Percentiles rank a stretch among this genome's conserved stretches.
These are phyloP conservation scores for Pichia pseudocactophila DNA, from an alignment of 805 yeast species.

Conservation along the genomic window DNA sequence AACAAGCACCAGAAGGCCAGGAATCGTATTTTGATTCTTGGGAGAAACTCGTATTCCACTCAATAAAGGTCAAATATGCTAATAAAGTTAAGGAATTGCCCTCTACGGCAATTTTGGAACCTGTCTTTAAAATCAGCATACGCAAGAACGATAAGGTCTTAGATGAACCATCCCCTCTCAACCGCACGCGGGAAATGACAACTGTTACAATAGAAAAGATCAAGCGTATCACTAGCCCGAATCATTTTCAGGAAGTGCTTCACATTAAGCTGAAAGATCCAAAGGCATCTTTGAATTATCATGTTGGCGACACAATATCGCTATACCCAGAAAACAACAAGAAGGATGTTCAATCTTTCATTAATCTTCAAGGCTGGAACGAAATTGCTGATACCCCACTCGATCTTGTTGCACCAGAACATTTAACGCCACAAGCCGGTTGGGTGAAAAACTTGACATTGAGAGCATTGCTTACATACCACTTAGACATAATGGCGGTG, in stretches of 20 bases:
- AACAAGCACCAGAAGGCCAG: conserved; percentile 62
- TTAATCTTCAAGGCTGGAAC: conserved; percentile 68
- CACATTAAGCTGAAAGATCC: conserved; percentile 38
- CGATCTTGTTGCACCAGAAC: conserved; percentile 19
- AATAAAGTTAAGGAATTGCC: conserved; percentile 6
- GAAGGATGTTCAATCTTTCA: conserved; percentile 51
- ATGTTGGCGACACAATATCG: conserved; percentile 77
- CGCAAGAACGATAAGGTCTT: conserved; percentile 12
- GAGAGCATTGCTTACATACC: conserved; percentile 63
- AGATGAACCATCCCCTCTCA: conserved; percentile 7
- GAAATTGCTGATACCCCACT: conserved; percentile 57
- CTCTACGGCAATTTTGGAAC: conserved; percentile 2
- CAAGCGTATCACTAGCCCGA: conserved; percentile 51
- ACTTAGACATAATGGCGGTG: conserved; percentile 71
- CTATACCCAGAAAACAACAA: conserved; percentile 68
- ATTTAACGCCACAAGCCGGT: conserved; percentile 47
- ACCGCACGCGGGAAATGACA: neutral
- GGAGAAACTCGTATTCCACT: conserved; percentile 40
- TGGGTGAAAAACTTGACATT: conserved; percentile 55
- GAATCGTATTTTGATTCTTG: conserved; percentile 75
- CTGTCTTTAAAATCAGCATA: conserved; percentile 2
- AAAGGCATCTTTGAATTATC: conserved; percentile 28
- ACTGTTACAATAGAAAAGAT: conserved; percentile 44
- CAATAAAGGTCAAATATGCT: conserved; percentile 9
- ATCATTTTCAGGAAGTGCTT: conserved; percentile 89